A percentile compares a stretch with the other conserved stretches of the same genome.
phyloP scores from a whole-genome alignment of 1,284 basidiomycete species.

The Pseudozyma hubeiensis region DNA sequence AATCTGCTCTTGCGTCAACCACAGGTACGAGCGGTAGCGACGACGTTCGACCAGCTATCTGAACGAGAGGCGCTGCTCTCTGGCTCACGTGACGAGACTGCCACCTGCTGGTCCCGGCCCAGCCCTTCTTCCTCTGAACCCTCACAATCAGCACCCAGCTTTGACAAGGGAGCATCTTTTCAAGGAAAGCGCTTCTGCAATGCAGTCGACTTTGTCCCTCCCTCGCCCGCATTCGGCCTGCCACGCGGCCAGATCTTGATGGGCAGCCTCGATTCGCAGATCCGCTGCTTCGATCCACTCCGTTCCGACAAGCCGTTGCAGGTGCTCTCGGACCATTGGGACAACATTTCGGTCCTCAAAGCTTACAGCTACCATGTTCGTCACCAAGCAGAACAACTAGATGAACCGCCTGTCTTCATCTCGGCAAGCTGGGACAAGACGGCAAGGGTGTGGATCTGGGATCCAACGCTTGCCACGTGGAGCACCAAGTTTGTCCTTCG shows the following conservation, averaged over 20 bases:
- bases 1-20: not conserved
- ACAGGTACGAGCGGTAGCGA: slow-evolving; percentile 28
- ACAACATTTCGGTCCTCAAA: slow-evolving; percentile 48
- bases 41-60: slow-evolving; percentile 26
- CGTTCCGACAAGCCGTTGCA: slow-evolving; percentile 33
- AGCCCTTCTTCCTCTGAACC: not conserved
- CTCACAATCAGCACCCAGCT: not conserved
- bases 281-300: slow-evolving; percentile 48
- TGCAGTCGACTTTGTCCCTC: slow-evolving; percentile 28
- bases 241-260: slow-evolving; percentile 34
- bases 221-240: slow-evolving; percentile 1
- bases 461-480: slow-evolving; percentile 28
- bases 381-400: not conserved
- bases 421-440: slow-evolving; percentile 56
- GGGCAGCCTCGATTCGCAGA: slow-evolving; percentile 46
- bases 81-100: slow-evolving; percentile 37
- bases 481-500: slow-evolving; percentile 21
- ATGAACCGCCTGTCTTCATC: slow-evolving; percentile 21
- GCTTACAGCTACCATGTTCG: not conserved
- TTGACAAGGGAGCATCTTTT: slow-evolving; percentile 20
- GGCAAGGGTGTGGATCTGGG: slow-evolving; percentile 34
- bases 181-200: slow-evolving; percentile 34
- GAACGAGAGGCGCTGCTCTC: slow-evolving; percentile 38
- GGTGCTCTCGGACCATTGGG: slow-evolving; percentile 47
- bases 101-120: slow-evolving; percentile 35